Percentiles rank a stretch among this genome's conserved stretches.
Evolutionary conservation across 306 rosid genomes (phyloP).

Genomic region (Cicer pinnatifidum): DNA sequence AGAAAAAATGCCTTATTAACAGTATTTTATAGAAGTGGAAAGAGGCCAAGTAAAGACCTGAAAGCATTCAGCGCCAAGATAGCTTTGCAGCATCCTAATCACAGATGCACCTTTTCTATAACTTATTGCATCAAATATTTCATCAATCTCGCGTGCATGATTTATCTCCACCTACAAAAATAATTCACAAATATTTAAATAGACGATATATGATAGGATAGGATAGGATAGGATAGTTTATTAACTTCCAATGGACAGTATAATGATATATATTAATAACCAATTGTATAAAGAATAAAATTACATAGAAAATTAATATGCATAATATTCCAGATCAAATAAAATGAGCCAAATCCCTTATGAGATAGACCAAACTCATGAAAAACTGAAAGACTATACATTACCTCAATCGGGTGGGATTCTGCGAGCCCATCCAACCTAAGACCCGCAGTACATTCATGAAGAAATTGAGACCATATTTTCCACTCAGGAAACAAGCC

Average conservation of each 20-base stretch:
- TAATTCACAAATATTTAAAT: conserved; percentile 32
- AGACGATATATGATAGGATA: background rate
- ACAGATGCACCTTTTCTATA: conserved; percentile 92
- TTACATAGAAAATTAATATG: conserved; percentile 20
- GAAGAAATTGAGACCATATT: conserved; percentile 94
- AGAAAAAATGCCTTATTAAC: background rate
- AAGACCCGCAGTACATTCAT: conserved; percentile 75
- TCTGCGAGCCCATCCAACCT: conserved; percentile 87
- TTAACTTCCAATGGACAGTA: background rate
- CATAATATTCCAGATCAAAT: conserved; percentile 18
- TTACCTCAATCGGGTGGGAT: conserved; percentile 97
- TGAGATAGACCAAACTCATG: conserved; percentile 2
- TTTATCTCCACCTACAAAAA: conserved; percentile 83
- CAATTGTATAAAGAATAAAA: conserved; percentile 9
- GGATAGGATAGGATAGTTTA: background rate
- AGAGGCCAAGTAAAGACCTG: conserved; percentile 66
- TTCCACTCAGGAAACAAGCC: conserved; percentile 92
- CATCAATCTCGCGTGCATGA: conserved; percentile 87
- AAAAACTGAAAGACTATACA: conserved; percentile 19
- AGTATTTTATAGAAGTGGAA: conserved; percentile 16
- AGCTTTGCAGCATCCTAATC: conserved; percentile 94
- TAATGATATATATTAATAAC: background rate
- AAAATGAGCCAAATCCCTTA: conserved; percentile 21
- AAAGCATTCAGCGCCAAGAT: conserved; percentile 87
- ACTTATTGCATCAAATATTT: conserved; percentile 93